Evolutionary conservation across 192 early-diverging fungal genomes (phyloP).

Genomic region (Dissophora globulifera): DNA sequence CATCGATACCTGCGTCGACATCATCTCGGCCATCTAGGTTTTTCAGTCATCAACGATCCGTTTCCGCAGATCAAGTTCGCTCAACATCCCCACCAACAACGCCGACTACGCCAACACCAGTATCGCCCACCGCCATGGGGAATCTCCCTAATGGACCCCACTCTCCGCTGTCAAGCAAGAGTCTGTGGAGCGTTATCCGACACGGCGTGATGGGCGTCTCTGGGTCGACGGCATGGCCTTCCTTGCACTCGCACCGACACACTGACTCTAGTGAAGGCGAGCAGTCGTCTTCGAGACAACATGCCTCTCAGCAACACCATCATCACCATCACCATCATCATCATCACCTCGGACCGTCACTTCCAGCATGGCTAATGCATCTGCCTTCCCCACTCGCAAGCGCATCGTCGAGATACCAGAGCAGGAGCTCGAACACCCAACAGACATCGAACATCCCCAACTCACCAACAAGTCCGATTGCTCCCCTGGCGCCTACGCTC

Average conservation of each 20-base stretch:
- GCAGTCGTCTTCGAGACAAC: not conserved
- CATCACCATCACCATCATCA: conserved; percentile 10
- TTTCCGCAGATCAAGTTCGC: conserved; percentile 9
- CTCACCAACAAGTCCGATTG: not conserved
- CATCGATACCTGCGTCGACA: not conserved
- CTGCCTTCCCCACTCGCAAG: conserved; percentile 36
- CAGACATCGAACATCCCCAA: not conserved
- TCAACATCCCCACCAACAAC: not conserved
- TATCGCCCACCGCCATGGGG: conserved; percentile 1
- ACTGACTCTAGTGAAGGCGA: conserved; percentile 12
- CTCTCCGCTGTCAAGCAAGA: conserved; percentile 21
- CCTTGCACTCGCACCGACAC: conserved; percentile 20
- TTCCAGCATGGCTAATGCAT: conserved; percentile 29
- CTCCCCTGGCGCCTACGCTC: no score
- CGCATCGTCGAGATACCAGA: conserved; percentile 31
- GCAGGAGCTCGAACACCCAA: conserved; percentile 5
- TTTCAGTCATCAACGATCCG: conserved; percentile 29
- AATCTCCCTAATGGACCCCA: conserved; percentile 11
- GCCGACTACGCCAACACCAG: conserved; percentile 14
- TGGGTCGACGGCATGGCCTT: conserved; percentile 32
- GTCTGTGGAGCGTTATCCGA: conserved; percentile 35
- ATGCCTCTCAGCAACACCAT: conserved; percentile 6
- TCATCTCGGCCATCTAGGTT: conserved; percentile 21
- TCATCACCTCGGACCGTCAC: conserved; percentile 21
- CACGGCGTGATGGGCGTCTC: conserved; percentile 50